Evolutionary conservation across 1,284 basidiomycete species (phyloP).

Genomic region (Cryptococcus sp.): DNA sequence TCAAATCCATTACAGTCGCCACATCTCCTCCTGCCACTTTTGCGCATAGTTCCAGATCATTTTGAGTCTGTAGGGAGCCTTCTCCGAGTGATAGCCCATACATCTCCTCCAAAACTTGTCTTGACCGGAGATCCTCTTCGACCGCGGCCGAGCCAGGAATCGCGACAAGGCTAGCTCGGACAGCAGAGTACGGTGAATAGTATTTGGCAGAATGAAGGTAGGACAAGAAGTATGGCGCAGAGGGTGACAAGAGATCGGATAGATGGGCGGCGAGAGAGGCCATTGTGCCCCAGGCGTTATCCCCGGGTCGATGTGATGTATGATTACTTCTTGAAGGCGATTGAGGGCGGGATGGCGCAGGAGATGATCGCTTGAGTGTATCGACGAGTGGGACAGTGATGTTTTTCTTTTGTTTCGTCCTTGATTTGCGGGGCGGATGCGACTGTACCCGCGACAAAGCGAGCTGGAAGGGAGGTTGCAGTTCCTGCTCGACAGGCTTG

Average conservation of each 20-base stretch:
- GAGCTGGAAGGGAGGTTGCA: background rate
- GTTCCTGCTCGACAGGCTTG: background rate
- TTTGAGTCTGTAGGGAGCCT: slow-evolving; percentile 1
- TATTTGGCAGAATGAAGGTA: slow-evolving; percentile 38
- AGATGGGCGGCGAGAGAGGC: slow-evolving; percentile 36
- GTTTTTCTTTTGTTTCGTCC: background rate
- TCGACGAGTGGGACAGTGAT: slow-evolving; percentile 33
- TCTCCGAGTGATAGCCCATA: slow-evolving; percentile 23
- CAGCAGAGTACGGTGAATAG: slow-evolving; percentile 29
- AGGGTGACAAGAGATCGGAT: slow-evolving; percentile 22
- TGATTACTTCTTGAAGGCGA: slow-evolving; percentile 12
- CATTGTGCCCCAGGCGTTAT: slow-evolving; percentile 36
- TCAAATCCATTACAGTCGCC: slow-evolving; percentile 38
- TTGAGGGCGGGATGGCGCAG: slow-evolving; percentile 12
- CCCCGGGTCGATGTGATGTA: slow-evolving; percentile 8
- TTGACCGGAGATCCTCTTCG: slow-evolving; percentile 6
- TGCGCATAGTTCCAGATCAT: slow-evolving; percentile 35
- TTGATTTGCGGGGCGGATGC: background rate
- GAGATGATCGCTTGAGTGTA: slow-evolving; percentile 30
- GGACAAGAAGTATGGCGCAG: slow-evolving; percentile 25
- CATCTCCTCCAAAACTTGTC: slow-evolving; percentile 31
- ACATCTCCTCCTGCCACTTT: slow-evolving; percentile 34
- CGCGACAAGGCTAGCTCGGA: slow-evolving; percentile 22
- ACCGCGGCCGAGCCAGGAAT: slow-evolving; percentile 9
- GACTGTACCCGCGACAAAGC: too few species aligned